Conservation (phyloP, 2,329 filamentous ascomycete genomes). For the Cyanodermella asteris region DNA sequence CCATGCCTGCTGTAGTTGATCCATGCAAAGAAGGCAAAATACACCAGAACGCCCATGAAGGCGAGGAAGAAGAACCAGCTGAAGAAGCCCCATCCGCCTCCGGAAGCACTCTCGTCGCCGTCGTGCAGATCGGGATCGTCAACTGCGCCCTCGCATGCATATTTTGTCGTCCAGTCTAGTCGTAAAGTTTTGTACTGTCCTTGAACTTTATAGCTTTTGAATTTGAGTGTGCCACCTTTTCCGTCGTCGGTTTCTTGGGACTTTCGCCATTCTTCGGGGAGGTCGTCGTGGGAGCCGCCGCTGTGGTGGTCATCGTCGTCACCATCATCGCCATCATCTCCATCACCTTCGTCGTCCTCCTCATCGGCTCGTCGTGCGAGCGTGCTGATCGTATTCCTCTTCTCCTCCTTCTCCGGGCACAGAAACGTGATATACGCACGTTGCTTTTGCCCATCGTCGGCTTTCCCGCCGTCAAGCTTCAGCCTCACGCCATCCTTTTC, state of each 20-base stretch:
- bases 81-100: slow-evolving; percentile 83
- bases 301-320: slow-evolving; percentile 11
- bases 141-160: slow-evolving; percentile 49
- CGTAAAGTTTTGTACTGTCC: slow-evolving; percentile 42
- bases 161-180: slow-evolving; percentile 69
- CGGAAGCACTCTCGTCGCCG: slow-evolving; percentile 23
- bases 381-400: slow-evolving; percentile 8
- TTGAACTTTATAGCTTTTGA: slow-evolving; percentile 49
- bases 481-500: slow-evolving; percentile 51
- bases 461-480: slow-evolving; percentile 38
- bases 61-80: slow-evolving; percentile 85
- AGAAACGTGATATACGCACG: slow-evolving; percentile 67
- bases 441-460: slow-evolving; percentile 34
- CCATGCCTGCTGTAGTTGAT: slow-evolving; percentile 97
- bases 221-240: slow-evolving; percentile 33
- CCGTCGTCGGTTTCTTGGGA: slow-evolving; percentile 14
- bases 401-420: slow-evolving; percentile 35
- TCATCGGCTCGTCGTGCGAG: not conserved
- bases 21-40: slow-evolving; percentile 96
- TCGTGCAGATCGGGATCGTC: too few relatives aligned
- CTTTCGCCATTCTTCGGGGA: slow-evolving; percentile 13
- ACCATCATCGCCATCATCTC: slow-evolving; percentile 10
- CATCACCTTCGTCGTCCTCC: slow-evolving; percentile 8
- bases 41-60: slow-evolving; percentile 68
- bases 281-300: too few relatives aligned